A percentile compares a stretch with the other conserved stretches of the same genome.
Evolutionary conservation across 805 yeast species (phyloP).

Genomic region (Scheffersomyces amazonensis): DNA sequence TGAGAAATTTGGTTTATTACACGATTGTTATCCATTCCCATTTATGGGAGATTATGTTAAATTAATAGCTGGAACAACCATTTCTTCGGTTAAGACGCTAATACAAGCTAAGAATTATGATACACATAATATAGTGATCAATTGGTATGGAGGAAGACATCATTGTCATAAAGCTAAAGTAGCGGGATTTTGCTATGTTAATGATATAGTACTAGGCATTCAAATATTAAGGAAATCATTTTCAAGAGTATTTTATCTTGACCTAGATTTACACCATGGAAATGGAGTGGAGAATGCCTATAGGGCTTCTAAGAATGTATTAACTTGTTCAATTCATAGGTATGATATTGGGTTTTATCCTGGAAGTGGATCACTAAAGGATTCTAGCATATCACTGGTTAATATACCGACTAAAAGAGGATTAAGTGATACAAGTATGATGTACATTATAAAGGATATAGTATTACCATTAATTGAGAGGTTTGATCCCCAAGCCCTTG

Average conservation of each 20-base stretch:
- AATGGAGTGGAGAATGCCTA: constrained; percentile 76
- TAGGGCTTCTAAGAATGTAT: constrained; percentile 49
- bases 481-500: constrained; percentile 50
- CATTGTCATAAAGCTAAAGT: constrained; percentile 57
- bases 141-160: constrained; percentile 82
- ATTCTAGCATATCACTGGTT: constrained; percentile 39
- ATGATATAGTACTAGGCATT: constrained; percentile 63
- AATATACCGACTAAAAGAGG: constrained; percentile 60
- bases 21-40: constrained; percentile 67
- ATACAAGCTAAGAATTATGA: constrained; percentile 3
- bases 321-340: constrained; percentile 63
- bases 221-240: constrained; percentile 45
- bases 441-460: constrained; percentile 34
- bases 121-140: constrained; percentile 44
- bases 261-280: constrained; percentile 76
- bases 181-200: constrained; percentile 71
- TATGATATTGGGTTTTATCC: constrained; percentile 70
- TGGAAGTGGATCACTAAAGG: constrained; percentile 53
- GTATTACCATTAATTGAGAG: constrained; percentile 38
- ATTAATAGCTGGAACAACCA: constrained; percentile 55
- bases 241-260: constrained; percentile 55
- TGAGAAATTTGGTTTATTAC: constrained; percentile 45
- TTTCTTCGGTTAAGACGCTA: constrained; percentile 44
- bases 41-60: constrained; percentile 47
- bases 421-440: constrained; percentile 43